Conservation (phyloP, 2,329 filamentous ascomycete species). For the Cercospora berteroae region DNA sequence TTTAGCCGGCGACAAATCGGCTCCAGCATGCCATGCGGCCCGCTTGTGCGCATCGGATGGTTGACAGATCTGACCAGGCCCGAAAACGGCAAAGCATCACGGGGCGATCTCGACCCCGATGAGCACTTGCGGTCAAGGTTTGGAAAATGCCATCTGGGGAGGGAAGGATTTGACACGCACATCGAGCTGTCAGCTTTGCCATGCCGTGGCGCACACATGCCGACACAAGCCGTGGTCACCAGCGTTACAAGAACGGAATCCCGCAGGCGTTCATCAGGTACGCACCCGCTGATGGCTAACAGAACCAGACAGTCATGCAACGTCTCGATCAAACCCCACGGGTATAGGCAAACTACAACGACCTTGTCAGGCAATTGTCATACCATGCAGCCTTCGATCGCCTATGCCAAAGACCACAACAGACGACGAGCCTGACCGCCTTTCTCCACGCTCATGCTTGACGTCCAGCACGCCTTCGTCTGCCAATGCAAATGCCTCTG, state of each 20-base stretch:
- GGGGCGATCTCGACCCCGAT: not conserved
- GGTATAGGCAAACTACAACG: not conserved
- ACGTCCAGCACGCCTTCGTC: not conserved
- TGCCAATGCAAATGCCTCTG: not conserved
- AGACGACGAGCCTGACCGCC: not conserved
- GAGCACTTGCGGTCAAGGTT: not conserved
- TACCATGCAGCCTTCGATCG: not conserved
- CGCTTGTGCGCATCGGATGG: not conserved
- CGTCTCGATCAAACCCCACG: not conserved
- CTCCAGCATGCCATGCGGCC: not conserved
- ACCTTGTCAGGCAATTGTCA: not conserved
- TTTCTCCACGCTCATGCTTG: not conserved
- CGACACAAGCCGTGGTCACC: not conserved
- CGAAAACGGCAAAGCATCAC: not conserved
- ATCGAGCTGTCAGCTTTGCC: not conserved
- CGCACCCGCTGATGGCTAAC: not conserved
- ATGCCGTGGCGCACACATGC: not conserved
- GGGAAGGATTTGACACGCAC: not conserved
- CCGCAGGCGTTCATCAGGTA: not conserved
- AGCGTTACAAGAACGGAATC: not conserved
- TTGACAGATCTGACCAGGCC: not conserved
- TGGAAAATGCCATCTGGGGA: not conserved
- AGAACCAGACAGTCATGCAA: not conserved
- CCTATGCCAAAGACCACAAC: not conserved
- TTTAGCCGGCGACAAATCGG: not conserved